Conservation (phyloP, 2,329 filamentous ascomycete genomes). For the Colletotrichum filicis region DNA sequence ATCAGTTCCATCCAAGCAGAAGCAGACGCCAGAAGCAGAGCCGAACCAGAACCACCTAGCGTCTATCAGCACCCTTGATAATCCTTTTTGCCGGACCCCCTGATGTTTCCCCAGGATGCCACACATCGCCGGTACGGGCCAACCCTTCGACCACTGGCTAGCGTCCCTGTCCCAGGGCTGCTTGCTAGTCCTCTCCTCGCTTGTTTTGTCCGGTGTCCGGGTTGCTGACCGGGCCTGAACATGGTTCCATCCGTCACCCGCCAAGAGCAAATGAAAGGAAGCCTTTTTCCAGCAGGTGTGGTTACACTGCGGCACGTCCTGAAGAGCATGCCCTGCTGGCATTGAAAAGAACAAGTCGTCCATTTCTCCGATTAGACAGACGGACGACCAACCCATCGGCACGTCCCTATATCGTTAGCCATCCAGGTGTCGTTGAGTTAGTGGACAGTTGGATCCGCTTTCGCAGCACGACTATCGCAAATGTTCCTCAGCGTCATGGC, state of each 20-base stretch:
- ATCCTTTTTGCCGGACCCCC: slow-evolving; percentile 23
- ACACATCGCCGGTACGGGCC: slow-evolving; percentile 22
- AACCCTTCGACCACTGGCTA: slow-evolving; percentile 23
- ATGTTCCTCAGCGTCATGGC: slow-evolving; percentile 16
- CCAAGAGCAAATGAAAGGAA: slow-evolving; percentile 7
- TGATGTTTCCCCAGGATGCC: slow-evolving; percentile 15
- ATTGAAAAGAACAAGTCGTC: slow-evolving; percentile 2
- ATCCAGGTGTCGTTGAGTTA: slow-evolving; percentile 17
- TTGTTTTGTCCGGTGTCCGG: not conserved
- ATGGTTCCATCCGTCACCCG: slow-evolving; percentile 17
- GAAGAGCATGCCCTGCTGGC: slow-evolving; percentile 9
- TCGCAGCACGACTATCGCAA: not conserved
- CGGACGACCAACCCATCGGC: slow-evolving; percentile 7
- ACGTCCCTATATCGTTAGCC: slow-evolving; percentile 9
- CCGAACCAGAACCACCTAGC: slow-evolving; percentile 2
- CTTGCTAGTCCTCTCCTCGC: not conserved
- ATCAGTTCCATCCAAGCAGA: not conserved
- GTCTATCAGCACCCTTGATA: not conserved
- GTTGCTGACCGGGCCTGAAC: not conserved
- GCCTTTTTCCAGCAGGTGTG: not conserved
- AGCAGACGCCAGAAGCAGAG: no score
- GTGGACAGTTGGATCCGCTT: slow-evolving; percentile 2
- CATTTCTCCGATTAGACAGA: slow-evolving; percentile 13
- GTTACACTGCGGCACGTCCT: slow-evolving; percentile 12
- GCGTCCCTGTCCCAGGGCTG: slow-evolving; percentile 5